These are phyloP conservation scores for Ceratocystis smalleyi DNA, from an alignment of 2,329 filamentous ascomycete genomes.

Conservation along the genomic window DNA sequence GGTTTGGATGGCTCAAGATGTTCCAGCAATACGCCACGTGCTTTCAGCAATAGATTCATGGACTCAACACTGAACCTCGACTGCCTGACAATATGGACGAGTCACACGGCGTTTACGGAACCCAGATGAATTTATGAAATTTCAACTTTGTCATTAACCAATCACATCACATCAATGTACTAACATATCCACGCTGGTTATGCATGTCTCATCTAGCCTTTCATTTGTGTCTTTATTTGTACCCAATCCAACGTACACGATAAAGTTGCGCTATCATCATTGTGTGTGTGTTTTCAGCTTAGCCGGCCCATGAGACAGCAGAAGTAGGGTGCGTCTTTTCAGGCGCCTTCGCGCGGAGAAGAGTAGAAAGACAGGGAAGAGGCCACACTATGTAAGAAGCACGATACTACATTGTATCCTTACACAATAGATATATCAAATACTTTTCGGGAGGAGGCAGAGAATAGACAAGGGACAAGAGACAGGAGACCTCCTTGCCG, in stretches of 20 bases:
- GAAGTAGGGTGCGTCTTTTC: not conserved
- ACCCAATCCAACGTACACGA: not conserved
- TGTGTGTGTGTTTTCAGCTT: not conserved
- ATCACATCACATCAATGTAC: not conserved
- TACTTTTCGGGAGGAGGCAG: not conserved
- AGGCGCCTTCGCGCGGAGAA: not conserved
- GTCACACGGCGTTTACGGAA: not conserved
- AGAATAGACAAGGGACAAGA: no score
- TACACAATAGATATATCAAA: not conserved
- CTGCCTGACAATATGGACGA: not conserved
- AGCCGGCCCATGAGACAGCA: not conserved
- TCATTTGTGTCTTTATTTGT: not conserved
- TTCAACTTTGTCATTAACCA: not conserved
- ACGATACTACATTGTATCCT: not conserved
- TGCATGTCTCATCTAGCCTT: not conserved
- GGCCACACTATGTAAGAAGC: not conserved
- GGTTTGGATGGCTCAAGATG: not conserved
- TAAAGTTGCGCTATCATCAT: not conserved
- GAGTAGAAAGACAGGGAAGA: not conserved
- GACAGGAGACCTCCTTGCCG: no score
- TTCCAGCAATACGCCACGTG: not conserved
- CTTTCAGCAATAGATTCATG: not conserved
- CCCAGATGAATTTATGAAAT: slow-evolving; percentile 4
- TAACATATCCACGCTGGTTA: not conserved
- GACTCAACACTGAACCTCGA: no score